These are phyloP conservation scores for Clitopilus hobsonii DNA, from an alignment of 768 basidiomycete species.

Conservation along the genomic window DNA sequence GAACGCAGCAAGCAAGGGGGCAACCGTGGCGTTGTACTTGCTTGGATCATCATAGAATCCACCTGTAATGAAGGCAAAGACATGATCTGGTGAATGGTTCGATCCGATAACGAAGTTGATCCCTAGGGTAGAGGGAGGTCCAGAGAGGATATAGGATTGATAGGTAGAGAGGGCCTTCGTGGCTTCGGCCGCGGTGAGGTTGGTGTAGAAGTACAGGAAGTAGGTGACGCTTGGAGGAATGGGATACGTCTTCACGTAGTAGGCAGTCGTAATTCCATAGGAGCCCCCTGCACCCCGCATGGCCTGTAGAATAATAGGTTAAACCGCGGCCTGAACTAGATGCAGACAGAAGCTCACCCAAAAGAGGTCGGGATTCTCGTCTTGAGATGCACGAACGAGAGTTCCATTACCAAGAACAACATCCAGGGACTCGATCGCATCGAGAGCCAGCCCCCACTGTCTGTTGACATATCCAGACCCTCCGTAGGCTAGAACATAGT, in stretches of 20 bases:
- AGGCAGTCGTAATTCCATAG: not conserved
- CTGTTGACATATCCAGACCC: slow-evolving; percentile 21
- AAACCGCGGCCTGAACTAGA: not conserved
- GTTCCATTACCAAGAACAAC: slow-evolving; percentile 24
- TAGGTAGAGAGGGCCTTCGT: not conserved
- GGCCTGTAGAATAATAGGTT: not conserved
- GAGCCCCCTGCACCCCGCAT: slow-evolving; percentile 2
- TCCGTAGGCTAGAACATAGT: slow-evolving; percentile 14
- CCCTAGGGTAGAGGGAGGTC: not conserved
- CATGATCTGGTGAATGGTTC: not conserved
- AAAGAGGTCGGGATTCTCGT: slow-evolving; percentile 20
- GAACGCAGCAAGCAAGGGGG: not conserved
- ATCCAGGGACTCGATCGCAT: slow-evolving; percentile 17
- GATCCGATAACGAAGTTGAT: not conserved
- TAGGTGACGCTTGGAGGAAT: slow-evolving; percentile 1
- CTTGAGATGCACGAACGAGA: slow-evolving; percentile 15
- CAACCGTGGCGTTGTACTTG: not conserved
- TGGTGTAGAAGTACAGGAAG: not conserved
- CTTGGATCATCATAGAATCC: not conserved
- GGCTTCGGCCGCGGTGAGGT: not conserved
- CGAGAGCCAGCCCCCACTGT: slow-evolving; percentile 24
- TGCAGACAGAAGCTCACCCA: slow-evolving; percentile 13
- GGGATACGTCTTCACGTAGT: not conserved
- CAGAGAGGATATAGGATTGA: not conserved
- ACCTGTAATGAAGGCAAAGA: not conserved